Evolutionary conservation across 192 early-diverging fungal species (phyloP).

Genomic region (Coemansia sp.): DNA sequence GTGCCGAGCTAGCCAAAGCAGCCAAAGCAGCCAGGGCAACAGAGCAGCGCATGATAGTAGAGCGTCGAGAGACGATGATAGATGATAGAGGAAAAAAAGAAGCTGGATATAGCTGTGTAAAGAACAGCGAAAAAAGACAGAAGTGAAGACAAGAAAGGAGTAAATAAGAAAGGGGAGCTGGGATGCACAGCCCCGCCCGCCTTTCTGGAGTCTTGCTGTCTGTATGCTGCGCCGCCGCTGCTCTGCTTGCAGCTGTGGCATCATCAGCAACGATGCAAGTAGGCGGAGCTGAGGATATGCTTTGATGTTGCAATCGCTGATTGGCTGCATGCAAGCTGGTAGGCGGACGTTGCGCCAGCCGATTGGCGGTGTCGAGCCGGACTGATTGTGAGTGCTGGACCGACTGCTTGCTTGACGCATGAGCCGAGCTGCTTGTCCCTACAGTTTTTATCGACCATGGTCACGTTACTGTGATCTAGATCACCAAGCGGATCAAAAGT

Average conservation of each 20-base stretch:
- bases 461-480: slow-evolving; percentile 14
- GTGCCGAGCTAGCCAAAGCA: slow-evolving; percentile 39
- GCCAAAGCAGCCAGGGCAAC: slow-evolving; percentile 43
- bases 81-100: not conserved
- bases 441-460: slow-evolving; percentile 6
- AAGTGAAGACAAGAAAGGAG: not conserved
- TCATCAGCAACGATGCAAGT: slow-evolving; percentile 1
- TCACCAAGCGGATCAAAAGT: slow-evolving; percentile 12
- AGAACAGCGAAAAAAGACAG: too few species aligned
- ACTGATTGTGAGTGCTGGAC: not conserved
- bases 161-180: not conserved
- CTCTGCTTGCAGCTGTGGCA: not conserved
- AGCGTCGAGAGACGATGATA: not conserved
- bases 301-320: slow-evolving; percentile 28
- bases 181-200: not conserved
- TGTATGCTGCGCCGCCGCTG: not conserved
- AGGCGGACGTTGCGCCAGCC: slow-evolving; percentile 24
- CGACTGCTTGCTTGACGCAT: not conserved
- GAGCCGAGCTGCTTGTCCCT: slow-evolving; percentile 11
- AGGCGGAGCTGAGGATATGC: slow-evolving; percentile 7
- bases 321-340: slow-evolving; percentile 15
- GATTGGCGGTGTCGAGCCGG: slow-evolving; percentile 22
- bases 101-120: not conserved
- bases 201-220: not conserved
- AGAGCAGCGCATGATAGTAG: slow-evolving; percentile 43